Conservation (phyloP, 1,139 yeast genomes). For the Candida pseudoviswanathii region DNA sequence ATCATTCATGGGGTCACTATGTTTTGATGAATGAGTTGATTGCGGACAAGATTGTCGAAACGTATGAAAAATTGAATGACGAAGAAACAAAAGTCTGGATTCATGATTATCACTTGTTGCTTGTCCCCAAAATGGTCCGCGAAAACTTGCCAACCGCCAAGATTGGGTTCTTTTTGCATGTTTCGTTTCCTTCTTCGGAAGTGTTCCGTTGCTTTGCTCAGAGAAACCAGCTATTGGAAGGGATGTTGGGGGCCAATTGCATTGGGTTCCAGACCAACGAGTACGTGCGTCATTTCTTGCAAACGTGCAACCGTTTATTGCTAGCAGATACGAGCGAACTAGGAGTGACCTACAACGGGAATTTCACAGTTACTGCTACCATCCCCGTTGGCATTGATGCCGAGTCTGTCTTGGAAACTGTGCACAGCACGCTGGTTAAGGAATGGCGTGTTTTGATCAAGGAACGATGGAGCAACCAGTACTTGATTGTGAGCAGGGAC, state of each 20-base stretch:
- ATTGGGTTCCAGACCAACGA: conserved; percentile 91
- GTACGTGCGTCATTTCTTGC: conserved; percentile 89
- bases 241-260: conserved; percentile 87
- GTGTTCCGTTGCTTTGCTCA: conserved; percentile 94
- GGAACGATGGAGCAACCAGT: conserved; percentile 74
- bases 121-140: conserved; percentile 86
- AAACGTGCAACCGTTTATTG: conserved; percentile 82
- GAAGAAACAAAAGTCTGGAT: conserved; percentile 72
- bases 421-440: conserved; percentile 52
- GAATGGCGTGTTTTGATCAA: conserved; percentile 74
- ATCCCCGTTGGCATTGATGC: conserved; percentile 91
- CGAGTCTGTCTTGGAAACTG: conserved; percentile 50
- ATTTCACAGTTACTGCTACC: conserved; percentile 64
- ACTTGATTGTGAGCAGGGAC: conserved; percentile 82
- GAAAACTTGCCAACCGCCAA: conserved; percentile 76
- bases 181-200: conserved; percentile 94
- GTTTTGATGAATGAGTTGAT: conserved; percentile 71
- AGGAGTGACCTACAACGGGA: conserved; percentile 71
- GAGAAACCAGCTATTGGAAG: conserved; percentile 72
- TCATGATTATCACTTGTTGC: conserved; percentile 88
- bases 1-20: conserved; percentile 90
- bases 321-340: conserved; percentile 79
- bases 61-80: conserved; percentile 54
- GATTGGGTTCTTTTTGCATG: conserved; percentile 90
- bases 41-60: conserved; percentile 72